These are phyloP conservation scores for Closterium sp. DNA, from an alignment of 139 green algal species.

Conservation along the genomic window DNA sequence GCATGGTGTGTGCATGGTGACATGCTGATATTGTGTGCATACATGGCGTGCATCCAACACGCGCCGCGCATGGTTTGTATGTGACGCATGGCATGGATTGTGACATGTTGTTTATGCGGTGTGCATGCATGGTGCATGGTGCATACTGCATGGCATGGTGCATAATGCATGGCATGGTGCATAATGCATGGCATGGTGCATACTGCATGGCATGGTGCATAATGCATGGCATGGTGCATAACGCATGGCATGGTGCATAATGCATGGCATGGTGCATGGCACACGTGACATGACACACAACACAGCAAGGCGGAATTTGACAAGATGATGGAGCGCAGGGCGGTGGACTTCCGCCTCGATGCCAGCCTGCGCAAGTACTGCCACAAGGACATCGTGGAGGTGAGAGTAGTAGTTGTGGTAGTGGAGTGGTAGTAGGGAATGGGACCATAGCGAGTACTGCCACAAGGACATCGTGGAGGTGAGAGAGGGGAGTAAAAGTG, in stretches of 20 bases:
- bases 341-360: slow-evolving; percentile 55
- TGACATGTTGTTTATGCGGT: too few relatives aligned
- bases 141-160: too few relatives aligned
- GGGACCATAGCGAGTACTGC: too few relatives aligned
- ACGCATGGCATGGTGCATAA: background rate
- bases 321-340: slow-evolving; percentile 53
- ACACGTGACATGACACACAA: background rate
- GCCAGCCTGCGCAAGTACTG: slow-evolving; percentile 34
- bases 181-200: background rate
- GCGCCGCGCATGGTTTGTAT: background rate
- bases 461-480: too few relatives aligned
- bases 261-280: background rate
- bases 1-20: background rate
- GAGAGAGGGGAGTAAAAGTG: too few relatives aligned
- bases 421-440: too few relatives aligned
- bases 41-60: too few relatives aligned
- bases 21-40: background rate
- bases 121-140: too few relatives aligned
- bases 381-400: slow-evolving; percentile 56
- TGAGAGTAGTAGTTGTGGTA: background rate
- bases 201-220: background rate
- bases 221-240: background rate
- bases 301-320: slow-evolving; percentile 58
- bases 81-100: too few relatives aligned
- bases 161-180: too few relatives aligned